Evolutionary conservation across 2,329 filamentous ascomycete species (phyloP), one percentile per base, ranked within the genome.

Genomic region (Phoma sp.): DNA sequence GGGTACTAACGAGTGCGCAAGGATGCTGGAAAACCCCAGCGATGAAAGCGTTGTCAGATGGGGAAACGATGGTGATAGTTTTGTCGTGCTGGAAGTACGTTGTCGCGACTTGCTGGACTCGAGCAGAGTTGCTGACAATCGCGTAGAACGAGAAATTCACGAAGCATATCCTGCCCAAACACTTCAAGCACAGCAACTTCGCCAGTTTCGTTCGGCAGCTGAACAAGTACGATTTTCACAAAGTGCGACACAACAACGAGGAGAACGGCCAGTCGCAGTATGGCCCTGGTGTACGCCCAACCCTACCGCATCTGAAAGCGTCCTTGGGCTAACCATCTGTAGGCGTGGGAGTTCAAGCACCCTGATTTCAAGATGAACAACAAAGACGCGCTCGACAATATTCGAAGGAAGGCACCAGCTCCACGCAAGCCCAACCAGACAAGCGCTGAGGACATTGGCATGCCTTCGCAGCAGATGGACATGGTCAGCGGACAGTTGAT

Each of bases 121-220:
- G 35, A 21, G 19, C 37, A 17, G 19, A 25, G 39, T 44, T n/a
- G 46, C 62, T 72, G 51, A 74, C 57, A 15, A 33, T 15, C 13
- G 33, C 38, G 43, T 74, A 97, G 94, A 96, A 96, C 76, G 94
- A 98, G 76, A 96, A 96, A 76, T 99, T 99, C 72, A 98, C 95
- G 21, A 96, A 97, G 75, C 90, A 91, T 35, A 96, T 99, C 67
- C 85, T 99, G 15, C 95, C 95, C 2, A 97, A 98, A 74, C 92
- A 98, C 71, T 99, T 99, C 82, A 99, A 99, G 78, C 95, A 98
- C 78, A 96, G 92, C 84, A 97, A 97, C 76, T 97, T 97, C 80
- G 93, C 93, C 29, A 96, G 92, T 77, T 97, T 97, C 73, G 93
- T 97, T 55, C 89, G 93, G 43, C 93, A 97, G 75, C 81, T 97